phyloP scores from a whole-genome alignment of 1,139 yeast species.

The Yamadazyma sp. region DNA sequence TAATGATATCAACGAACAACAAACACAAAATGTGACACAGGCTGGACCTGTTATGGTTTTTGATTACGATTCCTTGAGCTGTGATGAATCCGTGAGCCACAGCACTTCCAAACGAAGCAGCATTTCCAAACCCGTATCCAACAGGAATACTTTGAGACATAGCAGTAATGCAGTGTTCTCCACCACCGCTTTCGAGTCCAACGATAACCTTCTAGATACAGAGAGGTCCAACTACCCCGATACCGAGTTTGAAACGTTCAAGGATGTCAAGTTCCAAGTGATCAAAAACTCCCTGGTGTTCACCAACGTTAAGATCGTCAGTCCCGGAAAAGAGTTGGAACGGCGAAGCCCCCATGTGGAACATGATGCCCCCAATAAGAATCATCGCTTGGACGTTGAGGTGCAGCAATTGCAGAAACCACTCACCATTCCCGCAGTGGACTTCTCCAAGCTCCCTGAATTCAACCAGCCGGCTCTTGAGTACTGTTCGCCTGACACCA shows the following conservation, averaged over 20 bases:
- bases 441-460: conserved; percentile 1
- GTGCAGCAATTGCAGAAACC: conserved; percentile 3
- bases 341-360: background rate
- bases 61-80: background rate
- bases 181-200: background rate
- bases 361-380: background rate
- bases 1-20: conserved; percentile 2
- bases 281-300: conserved; percentile 12
- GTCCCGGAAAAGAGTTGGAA: background rate
- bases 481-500: conserved; percentile 1
- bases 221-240: conserved; percentile 10
- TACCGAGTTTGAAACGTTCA: conserved; percentile 17
- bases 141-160: background rate
- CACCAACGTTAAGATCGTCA: conserved; percentile 8
- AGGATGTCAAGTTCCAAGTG: conserved; percentile 16
- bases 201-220: conserved; percentile 1
- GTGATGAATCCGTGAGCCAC: conserved; percentile 14
- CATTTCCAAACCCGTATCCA: conserved; percentile 1
- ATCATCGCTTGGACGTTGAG: conserved; percentile 1
- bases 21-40: background rate
- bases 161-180: too few relatives aligned
- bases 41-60: background rate
- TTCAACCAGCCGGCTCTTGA: background rate
- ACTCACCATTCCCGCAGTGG: conserved; percentile 5
- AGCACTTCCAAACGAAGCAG: conserved; percentile 15